Evolutionary conservation across 192 early-diverging fungal species (phyloP), one percentile per base, ranked within the genome.

Genomic region (Coemansia reversa): DNA sequence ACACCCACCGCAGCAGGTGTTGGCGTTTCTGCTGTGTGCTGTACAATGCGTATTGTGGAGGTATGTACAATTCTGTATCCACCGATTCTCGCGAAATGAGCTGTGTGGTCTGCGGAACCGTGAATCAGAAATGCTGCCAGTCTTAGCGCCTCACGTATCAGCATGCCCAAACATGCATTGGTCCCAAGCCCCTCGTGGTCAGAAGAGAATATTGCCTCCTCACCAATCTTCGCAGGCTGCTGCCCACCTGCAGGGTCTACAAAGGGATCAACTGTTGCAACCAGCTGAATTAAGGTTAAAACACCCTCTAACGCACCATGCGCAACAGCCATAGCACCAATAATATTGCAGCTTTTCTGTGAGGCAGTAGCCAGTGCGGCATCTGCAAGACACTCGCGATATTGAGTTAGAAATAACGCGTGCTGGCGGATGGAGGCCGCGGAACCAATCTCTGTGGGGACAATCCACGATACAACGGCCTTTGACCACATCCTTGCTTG

Each of bases 41-140:
- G 42, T 18, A 45, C 52, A 35, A 67, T 54, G 35, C 27, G 14
- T 22, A 7, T 48, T n/a, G 59, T n/a, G 23, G 63, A 70, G 3
- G 51, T 20, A 11, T 65, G 58, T 11, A 65, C 45, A 24, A 48
- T 49, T 18, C 45, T 14, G 55, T 77, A 68, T 7, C 75, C 75
- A 47, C 61, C 55, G 22, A 65, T 22, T 1, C 12, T 9, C 4
- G 35, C 14, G 48, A 77, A 67, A 8, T n/a, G 29, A 5, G 23
- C 16, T 14, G 49, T 65, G 4, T 67, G 47, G 7, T 30, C 29
- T 2, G 58, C n/a, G 0, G 52, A 50, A 8, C 62, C 69, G 20
- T 77, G 69, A 27, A 72, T 64, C n/a, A 77, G 35, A 49, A 77
- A 60, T 4, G 75, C 75, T 23, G 68, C 12, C n/a, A 77, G 62